A percentile compares a stretch with the other conserved stretches of the same genome.
These are phyloP conservation scores for Gomphus sp. DNA, from an alignment of 1,284 basidiomycete species.

Conservation along the genomic window DNA sequence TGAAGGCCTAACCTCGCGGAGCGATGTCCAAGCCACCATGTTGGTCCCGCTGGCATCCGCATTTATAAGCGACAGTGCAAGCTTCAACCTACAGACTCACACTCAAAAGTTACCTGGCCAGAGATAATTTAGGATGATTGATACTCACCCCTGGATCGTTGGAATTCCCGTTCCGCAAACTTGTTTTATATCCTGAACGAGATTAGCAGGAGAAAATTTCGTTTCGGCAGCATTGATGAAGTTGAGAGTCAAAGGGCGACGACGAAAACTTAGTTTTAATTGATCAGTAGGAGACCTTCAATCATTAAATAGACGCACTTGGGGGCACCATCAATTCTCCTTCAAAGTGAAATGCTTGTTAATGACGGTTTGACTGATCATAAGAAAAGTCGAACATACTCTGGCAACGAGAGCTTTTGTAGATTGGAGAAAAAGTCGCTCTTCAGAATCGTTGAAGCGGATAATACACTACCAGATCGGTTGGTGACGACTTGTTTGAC, in stretches of 20 bases:
- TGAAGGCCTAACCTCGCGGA: slow-evolving; percentile 60
- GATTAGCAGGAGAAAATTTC: slow-evolving; percentile 21
- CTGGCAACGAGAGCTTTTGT: slow-evolving; percentile 91
- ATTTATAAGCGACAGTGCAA: slow-evolving; percentile 74
- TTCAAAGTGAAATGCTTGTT: slow-evolving; percentile 21
- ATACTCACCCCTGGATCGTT: slow-evolving; percentile 67
- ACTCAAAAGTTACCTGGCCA: background rate
- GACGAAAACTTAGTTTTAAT: slow-evolving; percentile 48
- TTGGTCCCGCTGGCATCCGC: slow-evolving; percentile 68
- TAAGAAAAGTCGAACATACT: slow-evolving; percentile 41
- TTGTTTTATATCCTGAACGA: slow-evolving; percentile 45
- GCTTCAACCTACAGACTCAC: slow-evolving; percentile 54
- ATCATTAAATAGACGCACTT: slow-evolving; percentile 31
- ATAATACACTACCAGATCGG: slow-evolving; percentile 81
- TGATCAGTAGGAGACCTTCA: background rate
- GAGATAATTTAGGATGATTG: background rate
- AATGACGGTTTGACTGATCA: background rate
- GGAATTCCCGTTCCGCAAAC: slow-evolving; percentile 92
- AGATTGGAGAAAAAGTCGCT: slow-evolving; percentile 94
- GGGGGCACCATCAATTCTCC: slow-evolving; percentile 86
- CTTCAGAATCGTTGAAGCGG: slow-evolving; percentile 92
- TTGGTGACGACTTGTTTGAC: slow-evolving; percentile 78
- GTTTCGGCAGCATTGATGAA: slow-evolving; percentile 26
- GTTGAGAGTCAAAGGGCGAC: slow-evolving; percentile 57
- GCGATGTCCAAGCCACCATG: slow-evolving; percentile 81